These are phyloP conservation scores for Pseudohyphozyma bogoriensis DNA, from an alignment of 768 basidiomycete species.

Conservation along the genomic window DNA sequence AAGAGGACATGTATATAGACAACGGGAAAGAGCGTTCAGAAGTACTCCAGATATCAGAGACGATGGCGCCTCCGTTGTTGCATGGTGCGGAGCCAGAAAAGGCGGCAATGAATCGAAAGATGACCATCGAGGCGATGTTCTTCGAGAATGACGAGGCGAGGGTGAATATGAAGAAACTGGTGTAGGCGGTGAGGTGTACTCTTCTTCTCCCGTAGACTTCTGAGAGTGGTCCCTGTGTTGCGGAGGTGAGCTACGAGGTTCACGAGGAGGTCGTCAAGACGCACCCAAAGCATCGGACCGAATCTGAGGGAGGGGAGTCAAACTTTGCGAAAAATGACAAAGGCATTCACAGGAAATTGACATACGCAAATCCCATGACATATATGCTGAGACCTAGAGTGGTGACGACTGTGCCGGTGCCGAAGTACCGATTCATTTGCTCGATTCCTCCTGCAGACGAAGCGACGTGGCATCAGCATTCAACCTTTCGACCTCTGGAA, in stretches of 20 bases:
- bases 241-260: no score
- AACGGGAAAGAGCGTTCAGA: not conserved
- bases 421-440: not conserved
- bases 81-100: slow-evolving; percentile 54
- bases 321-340: no score
- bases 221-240: slow-evolving; percentile 28
- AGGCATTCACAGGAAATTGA: no score
- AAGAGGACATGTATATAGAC: not conserved
- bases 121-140: slow-evolving; percentile 50
- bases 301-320: not conserved
- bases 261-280: no score
- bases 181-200: slow-evolving; percentile 39
- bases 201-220: slow-evolving; percentile 40
- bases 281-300: not conserved
- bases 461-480: no score
- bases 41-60: slow-evolving; percentile 24
- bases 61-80: no score
- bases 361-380: not conserved
- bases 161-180: not conserved
- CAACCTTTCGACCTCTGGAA: no score
- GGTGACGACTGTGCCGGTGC: not conserved
- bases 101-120: slow-evolving; percentile 51
- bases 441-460: not conserved
- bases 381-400: not conserved
- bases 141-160: slow-evolving; percentile 44